phyloP scores from a whole-genome alignment of 2,329 filamentous ascomycete genomes.

The Microdochium trichocladiopsis region DNA sequence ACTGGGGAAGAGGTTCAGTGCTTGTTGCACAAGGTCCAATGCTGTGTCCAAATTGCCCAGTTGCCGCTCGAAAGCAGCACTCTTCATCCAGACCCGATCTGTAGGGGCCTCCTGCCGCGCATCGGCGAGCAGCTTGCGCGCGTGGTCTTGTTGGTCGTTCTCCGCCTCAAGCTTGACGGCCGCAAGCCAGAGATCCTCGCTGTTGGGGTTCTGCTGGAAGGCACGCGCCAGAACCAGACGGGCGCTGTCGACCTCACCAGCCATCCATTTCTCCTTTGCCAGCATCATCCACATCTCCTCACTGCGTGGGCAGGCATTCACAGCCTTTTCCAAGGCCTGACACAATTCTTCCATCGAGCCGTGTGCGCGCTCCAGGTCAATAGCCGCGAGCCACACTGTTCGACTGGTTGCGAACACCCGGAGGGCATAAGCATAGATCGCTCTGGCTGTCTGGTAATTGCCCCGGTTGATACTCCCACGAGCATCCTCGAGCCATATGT shows the following conservation, averaged over 20 bases:
- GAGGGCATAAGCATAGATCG: slow-evolving; percentile 87
- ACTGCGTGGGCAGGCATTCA: slow-evolving; percentile 85
- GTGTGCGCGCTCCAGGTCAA: slow-evolving; percentile 85
- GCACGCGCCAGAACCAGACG: slow-evolving; percentile 78
- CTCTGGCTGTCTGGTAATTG: slow-evolving; percentile 82
- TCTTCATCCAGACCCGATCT: slow-evolving; percentile 96
- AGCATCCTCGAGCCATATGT: slow-evolving; percentile 93
- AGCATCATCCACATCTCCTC: slow-evolving; percentile 95
- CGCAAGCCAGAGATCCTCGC: slow-evolving; percentile 96
- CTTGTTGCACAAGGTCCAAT: slow-evolving; percentile 80
- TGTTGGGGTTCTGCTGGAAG: slow-evolving; percentile 92
- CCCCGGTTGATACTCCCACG: slow-evolving; percentile 73
- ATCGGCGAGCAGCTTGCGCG: slow-evolving; percentile 71
- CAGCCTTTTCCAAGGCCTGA: slow-evolving; percentile 83
- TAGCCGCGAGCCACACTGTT: slow-evolving; percentile 83
- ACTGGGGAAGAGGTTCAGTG: slow-evolving; percentile 76
- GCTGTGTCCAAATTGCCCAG: slow-evolving; percentile 72
- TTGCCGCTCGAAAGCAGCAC: slow-evolving; percentile 86
- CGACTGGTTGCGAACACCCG: slow-evolving; percentile 84
- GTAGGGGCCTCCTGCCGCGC: slow-evolving; percentile 87
- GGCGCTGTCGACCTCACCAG: slow-evolving; percentile 80
- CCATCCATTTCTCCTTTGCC: slow-evolving; percentile 89
- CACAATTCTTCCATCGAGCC: slow-evolving; percentile 77
- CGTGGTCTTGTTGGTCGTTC: slow-evolving; percentile 73
- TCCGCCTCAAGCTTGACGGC: slow-evolving; percentile 96